A percentile compares a stretch with the other conserved stretches of the same genome.
Conservation (phyloP, 225 moss, liverwort and hornwort species). For the Lunularia cruciata region DNA sequence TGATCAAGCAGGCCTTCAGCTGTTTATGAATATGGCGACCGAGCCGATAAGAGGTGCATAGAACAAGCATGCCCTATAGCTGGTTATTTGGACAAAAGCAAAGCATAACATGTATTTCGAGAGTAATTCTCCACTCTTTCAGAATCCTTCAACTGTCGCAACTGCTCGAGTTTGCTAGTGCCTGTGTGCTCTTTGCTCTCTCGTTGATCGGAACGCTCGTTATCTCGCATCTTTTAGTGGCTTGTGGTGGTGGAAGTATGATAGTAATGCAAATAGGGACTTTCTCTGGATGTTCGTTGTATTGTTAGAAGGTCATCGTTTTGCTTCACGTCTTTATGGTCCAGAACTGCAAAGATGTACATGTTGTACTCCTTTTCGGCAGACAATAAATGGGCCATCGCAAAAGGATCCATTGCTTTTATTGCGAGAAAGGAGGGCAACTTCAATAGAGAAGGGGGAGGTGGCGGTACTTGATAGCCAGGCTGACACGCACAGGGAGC, state of each 20-base stretch:
- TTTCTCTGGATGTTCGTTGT: conserved; percentile 29
- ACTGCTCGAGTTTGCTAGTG: conserved; percentile 22
- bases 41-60: conserved; percentile 5
- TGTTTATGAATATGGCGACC: background rate
- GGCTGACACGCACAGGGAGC: conserved; percentile 69
- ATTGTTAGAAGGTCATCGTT: conserved; percentile 31
- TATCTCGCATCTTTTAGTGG: background rate
- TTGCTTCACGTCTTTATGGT: conserved; percentile 44
- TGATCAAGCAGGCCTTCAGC: conserved; percentile 16
- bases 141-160: conserved; percentile 14
- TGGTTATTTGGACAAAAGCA: conserved; percentile 22
- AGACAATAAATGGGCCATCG: conserved; percentile 60
- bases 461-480: conserved; percentile 74
- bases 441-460: conserved; percentile 60
- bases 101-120: conserved; percentile 1
- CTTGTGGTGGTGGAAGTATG: conserved; percentile 24
- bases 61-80: conserved; percentile 9
- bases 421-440: conserved; percentile 64
- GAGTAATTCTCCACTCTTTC: conserved; percentile 19
- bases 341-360: conserved; percentile 63
- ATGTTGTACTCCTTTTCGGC: conserved; percentile 66
- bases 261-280: conserved; percentile 35
- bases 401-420: conserved; percentile 54
- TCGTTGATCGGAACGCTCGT: background rate
- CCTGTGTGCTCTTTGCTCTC: conserved; percentile 21